Evolutionary conservation across 768 basidiomycete species (phyloP), one percentile per base, ranked within the genome.

Genomic region (Phylloporus rhodoxanthus): DNA sequence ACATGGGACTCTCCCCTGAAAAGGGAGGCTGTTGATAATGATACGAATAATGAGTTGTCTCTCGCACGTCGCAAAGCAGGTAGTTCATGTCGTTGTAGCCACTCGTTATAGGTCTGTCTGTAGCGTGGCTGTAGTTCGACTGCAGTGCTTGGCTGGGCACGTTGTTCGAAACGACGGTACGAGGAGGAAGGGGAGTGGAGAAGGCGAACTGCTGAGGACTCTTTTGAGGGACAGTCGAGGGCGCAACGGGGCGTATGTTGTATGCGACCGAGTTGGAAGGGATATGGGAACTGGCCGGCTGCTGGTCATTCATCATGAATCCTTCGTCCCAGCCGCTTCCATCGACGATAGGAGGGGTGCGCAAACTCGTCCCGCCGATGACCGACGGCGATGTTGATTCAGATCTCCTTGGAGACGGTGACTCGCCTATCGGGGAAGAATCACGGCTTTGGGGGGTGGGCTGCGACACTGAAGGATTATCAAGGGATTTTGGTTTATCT

Each of bases 401-500:
- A n/a, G 66, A 69, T 52, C 66, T 62, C 54, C 64, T 61, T 57
- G 69, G 69, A 52, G 77, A 72, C 43, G 75, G 73, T 4, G 80
- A 72, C 17, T 79, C 69, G 26, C 72, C 72, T 17, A 75, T 71
- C n/a, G 86, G 85, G 4, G 85, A 85, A 32, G 85, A 86, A 56
- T 81, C 80, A 17, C 75, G 74, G 48, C 82, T 74, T 29, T 82
- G 70, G n/a, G 75, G 78, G 4, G 72, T 66, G 26, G 74, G 69
- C 45, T 71, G 70, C 1, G 68, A 61, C 19, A 48, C 50, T 47
- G 60, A 50, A 20, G 54, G 46, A 28, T 55, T 59, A 44, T 80
- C 77, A n/a, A 70, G 69, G 7, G 65, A 45, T 58, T 75, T 87
- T 43, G 85, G 83, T 61, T 81, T 90, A 65, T 91, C 89, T 67